phyloP scores from a whole-genome alignment of 2,329 filamentous ascomycete species.

The Alternaria viburni region DNA sequence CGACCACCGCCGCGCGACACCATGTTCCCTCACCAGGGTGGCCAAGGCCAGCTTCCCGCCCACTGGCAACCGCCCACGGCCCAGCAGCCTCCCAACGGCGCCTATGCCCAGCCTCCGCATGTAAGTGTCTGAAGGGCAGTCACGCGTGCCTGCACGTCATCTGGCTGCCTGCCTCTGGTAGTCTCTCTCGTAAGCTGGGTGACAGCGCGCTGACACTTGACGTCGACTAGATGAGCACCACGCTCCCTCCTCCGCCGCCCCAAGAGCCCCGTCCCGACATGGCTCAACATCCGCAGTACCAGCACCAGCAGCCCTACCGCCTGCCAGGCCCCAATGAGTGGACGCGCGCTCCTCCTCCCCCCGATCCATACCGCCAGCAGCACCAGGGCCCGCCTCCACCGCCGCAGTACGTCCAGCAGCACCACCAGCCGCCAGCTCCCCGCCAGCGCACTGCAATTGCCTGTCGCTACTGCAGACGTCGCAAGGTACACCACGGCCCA shows the following conservation, averaged over 20 bases:
- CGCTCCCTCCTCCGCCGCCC: conserved; percentile 42
- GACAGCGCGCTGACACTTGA: conserved; percentile 27
- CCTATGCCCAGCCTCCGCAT: conserved; percentile 46
- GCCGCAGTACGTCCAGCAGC: conserved; percentile 45
- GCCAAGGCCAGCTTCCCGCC: conserved; percentile 47
- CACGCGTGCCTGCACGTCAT: conserved; percentile 13
- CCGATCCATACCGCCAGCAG: conserved; percentile 49
- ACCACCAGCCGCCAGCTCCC: conserved; percentile 57
- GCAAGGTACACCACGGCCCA: conserved; percentile 56
- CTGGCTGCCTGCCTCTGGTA: not conserved
- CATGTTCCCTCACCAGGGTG: conserved; percentile 47
- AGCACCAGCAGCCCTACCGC: conserved; percentile 52
- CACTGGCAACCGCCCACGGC: conserved; percentile 47
- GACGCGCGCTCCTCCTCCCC: conserved; percentile 49
- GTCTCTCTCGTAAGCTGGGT: conserved; percentile 12
- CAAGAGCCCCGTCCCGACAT: conserved; percentile 52
- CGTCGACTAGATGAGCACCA: conserved; percentile 37
- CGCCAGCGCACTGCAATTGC: conserved; percentile 67
- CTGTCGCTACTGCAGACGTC: conserved; percentile 65
- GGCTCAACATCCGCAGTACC: conserved; percentile 53
- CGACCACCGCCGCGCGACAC: conserved; percentile 2
- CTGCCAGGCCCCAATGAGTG: conserved; percentile 56
- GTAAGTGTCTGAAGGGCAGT: conserved; percentile 33
- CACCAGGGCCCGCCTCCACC: conserved; percentile 51
- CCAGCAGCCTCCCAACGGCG: conserved; percentile 44